phyloP scores from a whole-genome alignment of 2,329 filamentous ascomycete species.

The Exophiala mesophila region DNA sequence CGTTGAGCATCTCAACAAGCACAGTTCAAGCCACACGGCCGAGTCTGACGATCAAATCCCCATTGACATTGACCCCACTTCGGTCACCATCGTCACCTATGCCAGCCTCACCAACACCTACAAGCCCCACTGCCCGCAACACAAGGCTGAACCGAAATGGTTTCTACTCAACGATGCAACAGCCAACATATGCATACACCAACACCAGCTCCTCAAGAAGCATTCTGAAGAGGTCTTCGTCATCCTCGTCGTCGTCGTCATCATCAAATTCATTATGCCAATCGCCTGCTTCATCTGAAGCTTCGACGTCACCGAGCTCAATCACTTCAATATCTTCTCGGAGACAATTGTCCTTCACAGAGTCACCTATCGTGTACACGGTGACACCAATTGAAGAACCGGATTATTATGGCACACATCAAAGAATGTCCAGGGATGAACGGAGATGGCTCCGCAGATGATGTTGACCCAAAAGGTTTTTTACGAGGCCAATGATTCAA shows the following conservation, averaged over 20 bases:
- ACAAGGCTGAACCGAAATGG: conserved; percentile 32
- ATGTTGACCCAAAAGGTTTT: conserved; percentile 23
- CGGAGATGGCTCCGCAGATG: conserved; percentile 41
- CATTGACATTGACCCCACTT: conserved; percentile 30
- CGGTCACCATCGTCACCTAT: conserved; percentile 39
- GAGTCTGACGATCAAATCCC: conserved; percentile 41
- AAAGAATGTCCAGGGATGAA: conserved; percentile 43
- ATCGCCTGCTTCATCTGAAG: conserved; percentile 19
- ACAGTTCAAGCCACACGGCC: conserved; percentile 32
- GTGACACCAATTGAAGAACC: conserved; percentile 46
- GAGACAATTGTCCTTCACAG: conserved; percentile 41
- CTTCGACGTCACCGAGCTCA: conserved; percentile 9
- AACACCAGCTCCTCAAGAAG: conserved; percentile 44
- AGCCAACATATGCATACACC: conserved; percentile 38
- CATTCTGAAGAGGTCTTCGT: conserved; percentile 43
- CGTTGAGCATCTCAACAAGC: conserved; percentile 40
- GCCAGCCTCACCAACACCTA: conserved; percentile 39
- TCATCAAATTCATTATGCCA: too few species aligned
- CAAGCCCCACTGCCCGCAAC: conserved; percentile 39
- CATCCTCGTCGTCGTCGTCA: conserved; percentile 11
- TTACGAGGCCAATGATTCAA: too few species aligned
- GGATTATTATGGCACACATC: conserved; percentile 46
- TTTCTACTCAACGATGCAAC: conserved; percentile 37
- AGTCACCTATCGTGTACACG: conserved; percentile 42
- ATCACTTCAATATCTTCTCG: conserved; percentile 13